Conservation (phyloP, 192 early-diverging fungal species). For the Glomus cerebriforme region DNA sequence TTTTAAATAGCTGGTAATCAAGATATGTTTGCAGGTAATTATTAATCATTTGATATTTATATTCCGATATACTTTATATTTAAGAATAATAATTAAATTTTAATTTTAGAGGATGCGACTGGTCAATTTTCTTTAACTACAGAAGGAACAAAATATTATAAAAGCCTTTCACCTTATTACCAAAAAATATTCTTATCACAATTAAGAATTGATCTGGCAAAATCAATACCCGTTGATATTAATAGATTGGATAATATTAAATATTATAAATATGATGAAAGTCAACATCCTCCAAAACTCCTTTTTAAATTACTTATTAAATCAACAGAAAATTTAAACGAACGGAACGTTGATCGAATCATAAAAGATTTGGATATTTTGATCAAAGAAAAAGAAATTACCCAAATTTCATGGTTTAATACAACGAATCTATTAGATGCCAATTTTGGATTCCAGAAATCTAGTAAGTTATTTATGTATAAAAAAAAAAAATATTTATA, state of each 20-base stretch:
- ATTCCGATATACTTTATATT: neutral
- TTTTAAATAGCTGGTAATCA: neutral
- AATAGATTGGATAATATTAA: neutral
- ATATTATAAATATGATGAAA: neutral
- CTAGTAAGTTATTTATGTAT: neutral
- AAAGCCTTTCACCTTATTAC: neutral
- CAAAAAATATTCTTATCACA: no score
- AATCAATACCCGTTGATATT: neutral
- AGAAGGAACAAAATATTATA: neutral
- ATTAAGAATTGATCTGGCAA: neutral
- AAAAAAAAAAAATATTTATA: no score
- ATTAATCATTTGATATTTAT: neutral
- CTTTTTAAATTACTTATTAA: neutral
- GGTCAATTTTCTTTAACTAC: neutral
- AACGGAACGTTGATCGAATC: neutral
- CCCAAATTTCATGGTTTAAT: neutral
- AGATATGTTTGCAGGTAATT: neutral
- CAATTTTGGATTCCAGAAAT: neutral
- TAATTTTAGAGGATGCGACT: neutral
- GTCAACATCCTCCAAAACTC: neutral
- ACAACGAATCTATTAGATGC: neutral
- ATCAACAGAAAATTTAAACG: neutral
- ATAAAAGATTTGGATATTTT: slow-evolving; percentile 7
- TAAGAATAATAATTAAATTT: no score
- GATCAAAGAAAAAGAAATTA: slow-evolving; percentile 6